Base-by-base conservation (phyloP, 2,329 filamentous ascomycete species). In the Monosporascus sp. region DNA sequence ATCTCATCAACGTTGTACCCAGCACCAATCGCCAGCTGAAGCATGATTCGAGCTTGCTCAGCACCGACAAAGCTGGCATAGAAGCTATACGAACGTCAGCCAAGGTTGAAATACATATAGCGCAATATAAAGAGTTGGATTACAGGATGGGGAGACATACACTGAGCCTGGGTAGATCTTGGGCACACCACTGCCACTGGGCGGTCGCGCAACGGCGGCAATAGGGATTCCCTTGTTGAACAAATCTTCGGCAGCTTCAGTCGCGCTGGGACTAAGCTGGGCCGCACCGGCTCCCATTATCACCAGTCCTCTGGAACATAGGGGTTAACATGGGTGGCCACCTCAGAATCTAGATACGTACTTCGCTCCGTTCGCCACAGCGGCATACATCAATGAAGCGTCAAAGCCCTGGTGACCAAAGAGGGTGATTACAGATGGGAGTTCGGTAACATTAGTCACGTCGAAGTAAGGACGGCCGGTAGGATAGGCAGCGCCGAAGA, bases 341-440 rank as follows among this genome's bases (percentile, higher is more conserved):
- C 9, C 9, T 47, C 7, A 36, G 37, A 1, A 1, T 18, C 20
- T 14, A 5, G 36, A 49, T 27, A 47, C 58, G 60, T 53, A 62
- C 57, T 67, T 68, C 41, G 65, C 66, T 7, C 67, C 67, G 38
- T 68, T 69, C 2, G 60, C 61, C 4, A 67, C 66, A 7, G 67
- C 67, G 3, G 65, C 60, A 36, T 65, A 59, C 59, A 69, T 66
- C 49, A 68, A 50, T 0, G 61, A 62, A 7, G 63, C 62, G 24
- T 67, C 66, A 45, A 67, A 66, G 22, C 68, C 66, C 63, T 69
- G 72, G 57, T 80, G 74, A 0, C 72, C 68, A 56, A 76, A 78
- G 5, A 79, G 55, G 18, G 77, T 75, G 54, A 76, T 72, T 11
- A 79, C 74, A 17, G 73, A 66, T 0, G 76, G 75, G 3, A 80